Base-by-base conservation (phyloP, 352 stramenopile species). In the Plasmopara muralis region DNA sequence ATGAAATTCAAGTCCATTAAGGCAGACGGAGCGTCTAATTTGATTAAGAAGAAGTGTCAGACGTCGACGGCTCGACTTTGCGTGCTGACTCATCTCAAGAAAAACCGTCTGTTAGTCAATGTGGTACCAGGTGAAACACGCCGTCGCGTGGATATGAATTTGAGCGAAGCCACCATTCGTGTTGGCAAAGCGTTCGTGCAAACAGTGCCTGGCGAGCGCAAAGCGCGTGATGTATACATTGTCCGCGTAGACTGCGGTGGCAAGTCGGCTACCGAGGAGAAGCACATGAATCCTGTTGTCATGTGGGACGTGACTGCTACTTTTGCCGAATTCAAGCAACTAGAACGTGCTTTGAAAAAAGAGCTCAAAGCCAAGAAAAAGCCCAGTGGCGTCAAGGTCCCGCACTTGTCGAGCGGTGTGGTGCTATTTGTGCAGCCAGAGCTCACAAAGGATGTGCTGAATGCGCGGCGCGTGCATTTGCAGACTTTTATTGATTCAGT, bases 281-380 rank as follows among this genome's bases (percentile, higher is more conserved):
- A 92, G 57, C 79, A 89, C 68, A 85, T 91, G 76, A 91, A 91
- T 46, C 81, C 77, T 6, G 73, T 83, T 6, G 67, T 91, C 33
- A 90, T 92, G 82, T 92, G 82, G 82, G 82, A 92, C 42, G 37
- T 92, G 14, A 89, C 79, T 10, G 77, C 79, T 37, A 81, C 79
- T 0, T 90, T 89, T 59, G 61, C 72, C 28, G 82, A 92, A 33
- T 90, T 92, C 62, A 74, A 85, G 53, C 70, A 70, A 47, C 66
- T 92, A 37, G 74, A 89, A 47, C 73, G 68, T 29, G 68, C 73
- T n/a, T 48, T 92, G 15, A 85, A 81, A 53, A 68, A 71, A 48
- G 82, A 92, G 42, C 41, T 82, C 15, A 69, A 82, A 63, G 46
- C 59, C 50, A 87, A 87, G 50, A 72, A 80, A 46, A 49, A 76